Percentiles rank a stretch among this genome's conserved stretches.
These are phyloP conservation scores for Cyathus striatus DNA, from an alignment of 768 basidiomycete species.

Conservation along the genomic window DNA sequence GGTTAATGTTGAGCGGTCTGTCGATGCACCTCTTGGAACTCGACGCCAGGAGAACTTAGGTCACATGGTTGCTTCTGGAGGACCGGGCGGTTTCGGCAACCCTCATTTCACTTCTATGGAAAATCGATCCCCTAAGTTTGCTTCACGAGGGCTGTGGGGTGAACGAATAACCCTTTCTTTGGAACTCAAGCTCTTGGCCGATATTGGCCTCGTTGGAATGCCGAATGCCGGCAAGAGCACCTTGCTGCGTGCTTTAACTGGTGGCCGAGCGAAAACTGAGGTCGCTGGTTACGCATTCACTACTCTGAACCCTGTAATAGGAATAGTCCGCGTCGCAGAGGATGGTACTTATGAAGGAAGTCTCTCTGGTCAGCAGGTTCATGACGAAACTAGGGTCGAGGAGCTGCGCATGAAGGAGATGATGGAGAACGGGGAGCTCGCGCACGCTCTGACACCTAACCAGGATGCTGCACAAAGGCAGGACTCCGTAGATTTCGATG, in stretches of 20 bases:
- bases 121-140: conserved; percentile 83
- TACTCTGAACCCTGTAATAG: conserved; percentile 90
- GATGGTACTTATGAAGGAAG: conserved; percentile 74
- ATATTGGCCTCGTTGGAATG: conserved; percentile 94
- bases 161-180: conserved; percentile 79
- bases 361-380: conserved; percentile 39
- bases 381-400: conserved; percentile 67
- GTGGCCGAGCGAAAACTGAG: conserved; percentile 67
- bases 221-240: conserved; percentile 96
- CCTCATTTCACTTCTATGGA: conserved; percentile 70
- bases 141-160: conserved; percentile 70
- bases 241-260: conserved; percentile 82
- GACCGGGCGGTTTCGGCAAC: conserved; percentile 81
- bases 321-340: conserved; percentile 78
- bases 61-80: conserved; percentile 71
- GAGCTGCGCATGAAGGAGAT: conserved; percentile 36
- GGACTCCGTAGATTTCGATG: conserved; percentile 10
- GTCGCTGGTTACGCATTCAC: conserved; percentile 94
- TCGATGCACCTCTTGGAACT: conserved; percentile 61
- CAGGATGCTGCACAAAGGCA: conserved; percentile 21
- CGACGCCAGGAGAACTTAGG: conserved; percentile 49
- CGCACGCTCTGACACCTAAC: conserved; percentile 46
- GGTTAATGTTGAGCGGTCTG: conserved; percentile 31
- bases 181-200: conserved; percentile 91
- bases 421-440: conserved; percentile 48